phyloP scores from a whole-genome alignment of 768 basidiomycete species.

The Boletellus ananas region DNA sequence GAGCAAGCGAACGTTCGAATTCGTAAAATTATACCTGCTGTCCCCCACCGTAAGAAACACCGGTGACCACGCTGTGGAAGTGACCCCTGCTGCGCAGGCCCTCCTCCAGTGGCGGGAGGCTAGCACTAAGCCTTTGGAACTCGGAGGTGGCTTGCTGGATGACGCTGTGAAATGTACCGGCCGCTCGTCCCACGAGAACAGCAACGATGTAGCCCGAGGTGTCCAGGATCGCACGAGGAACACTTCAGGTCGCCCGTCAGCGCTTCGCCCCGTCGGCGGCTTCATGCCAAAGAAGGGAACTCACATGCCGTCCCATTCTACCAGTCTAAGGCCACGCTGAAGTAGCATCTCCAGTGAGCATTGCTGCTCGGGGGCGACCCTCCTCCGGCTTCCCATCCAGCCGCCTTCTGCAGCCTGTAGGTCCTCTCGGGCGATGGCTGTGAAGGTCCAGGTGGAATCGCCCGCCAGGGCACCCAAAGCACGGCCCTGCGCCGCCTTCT shows the following conservation, averaged over 20 bases:
- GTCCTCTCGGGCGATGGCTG: too few relatives aligned
- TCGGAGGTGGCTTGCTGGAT: not conserved
- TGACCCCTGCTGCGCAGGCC: not conserved
- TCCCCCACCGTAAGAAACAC: not conserved
- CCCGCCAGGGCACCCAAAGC: too few relatives aligned
- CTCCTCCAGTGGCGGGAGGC: too few relatives aligned
- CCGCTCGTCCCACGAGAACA: not conserved
- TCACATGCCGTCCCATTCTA: conserved; percentile 5
- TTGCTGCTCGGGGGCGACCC: rapidly evolving
- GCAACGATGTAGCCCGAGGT: not conserved
- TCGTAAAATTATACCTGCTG: not conserved
- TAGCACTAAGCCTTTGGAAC: not conserved
- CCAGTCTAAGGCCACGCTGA: not conserved
- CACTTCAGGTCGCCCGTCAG: too few relatives aligned
- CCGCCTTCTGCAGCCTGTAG: conserved; percentile 1
- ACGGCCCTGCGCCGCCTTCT: too few relatives aligned
- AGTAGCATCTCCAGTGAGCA: not conserved
- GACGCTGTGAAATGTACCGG: not conserved
- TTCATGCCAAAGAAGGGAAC: not conserved
- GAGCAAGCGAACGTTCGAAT: too few relatives aligned
- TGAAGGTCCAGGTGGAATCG: too few relatives aligned
- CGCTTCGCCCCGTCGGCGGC: too few relatives aligned
- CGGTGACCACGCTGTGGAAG: not conserved
- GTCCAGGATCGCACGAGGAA: not conserved
- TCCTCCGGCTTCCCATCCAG: not conserved